Percentiles rank a stretch among this genome's conserved stretches.
Evolutionary conservation across 2,329 filamentous ascomycete species (phyloP).

Genomic region (Thielaviopsis populi): DNA sequence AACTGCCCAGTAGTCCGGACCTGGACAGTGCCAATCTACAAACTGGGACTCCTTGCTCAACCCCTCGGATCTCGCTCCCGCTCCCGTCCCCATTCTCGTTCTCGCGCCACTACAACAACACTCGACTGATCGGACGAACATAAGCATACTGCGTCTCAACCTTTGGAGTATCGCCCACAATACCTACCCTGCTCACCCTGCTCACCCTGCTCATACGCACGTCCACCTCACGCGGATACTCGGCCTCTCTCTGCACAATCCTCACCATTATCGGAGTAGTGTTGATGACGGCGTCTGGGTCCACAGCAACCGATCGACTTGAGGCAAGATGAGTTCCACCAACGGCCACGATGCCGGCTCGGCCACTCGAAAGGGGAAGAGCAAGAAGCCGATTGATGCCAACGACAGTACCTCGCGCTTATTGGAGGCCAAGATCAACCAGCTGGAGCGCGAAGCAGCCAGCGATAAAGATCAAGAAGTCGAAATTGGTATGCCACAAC

Average conservation of each 20-base stretch:
- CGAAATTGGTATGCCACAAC: constrained; percentile 61
- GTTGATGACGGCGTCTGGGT: background rate
- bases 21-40: background rate
- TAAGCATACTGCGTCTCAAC: background rate
- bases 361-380: constrained; percentile 57
- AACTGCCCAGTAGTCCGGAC: background rate
- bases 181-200: background rate
- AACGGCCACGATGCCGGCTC: constrained; percentile 6
- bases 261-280: background rate
- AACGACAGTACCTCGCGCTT: constrained; percentile 77
- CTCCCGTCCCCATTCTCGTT: background rate
- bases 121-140: background rate
- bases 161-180: background rate
- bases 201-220: background rate
- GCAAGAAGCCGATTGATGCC: constrained; percentile 70
- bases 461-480: constrained; percentile 90
- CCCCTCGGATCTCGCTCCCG: background rate
- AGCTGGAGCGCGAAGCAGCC: constrained; percentile 83
- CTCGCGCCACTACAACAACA: background rate
- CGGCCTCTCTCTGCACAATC: background rate
- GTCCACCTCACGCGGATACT: background rate
- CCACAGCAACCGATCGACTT: background rate
- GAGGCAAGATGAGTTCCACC: constrained; percentile 5
- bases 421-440: constrained; percentile 82
- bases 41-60: background rate